Percentiles rank a stretch among this genome's conserved stretches.
Conservation (phyloP, 2,329 filamentous ascomycete species). For the Pseudogymnoascus verrucosus region DNA sequence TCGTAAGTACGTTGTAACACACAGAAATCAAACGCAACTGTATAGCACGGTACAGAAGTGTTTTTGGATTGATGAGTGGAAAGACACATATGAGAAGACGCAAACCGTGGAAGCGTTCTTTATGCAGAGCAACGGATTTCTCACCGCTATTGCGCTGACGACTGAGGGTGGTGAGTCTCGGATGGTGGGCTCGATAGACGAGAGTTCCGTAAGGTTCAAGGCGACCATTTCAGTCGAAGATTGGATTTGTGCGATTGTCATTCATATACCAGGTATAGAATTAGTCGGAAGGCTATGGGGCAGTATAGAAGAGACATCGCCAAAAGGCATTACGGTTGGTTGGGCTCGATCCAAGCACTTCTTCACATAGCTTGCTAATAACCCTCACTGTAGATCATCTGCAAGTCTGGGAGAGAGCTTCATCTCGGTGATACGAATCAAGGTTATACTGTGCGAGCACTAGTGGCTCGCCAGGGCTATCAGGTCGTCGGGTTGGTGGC, state of each 20-base stretch:
- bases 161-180: neutral
- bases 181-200: neutral
- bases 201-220: neutral
- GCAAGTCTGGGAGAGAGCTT: conserved; percentile 3
- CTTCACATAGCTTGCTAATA: neutral
- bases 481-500: conserved; percentile 4
- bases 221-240: neutral
- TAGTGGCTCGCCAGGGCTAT: neutral
- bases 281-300: neutral
- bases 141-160: neutral
- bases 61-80: neutral
- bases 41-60: neutral
- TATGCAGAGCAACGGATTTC: neutral
- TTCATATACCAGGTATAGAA: conserved; percentile 9
- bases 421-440: conserved; percentile 7
- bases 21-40: neutral
- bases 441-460: conserved; percentile 1
- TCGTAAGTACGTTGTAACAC: neutral
- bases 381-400: neutral
- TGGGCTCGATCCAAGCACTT: no score
- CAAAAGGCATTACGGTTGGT: conserved; percentile 6
- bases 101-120: neutral
- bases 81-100: neutral
- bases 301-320: neutral
- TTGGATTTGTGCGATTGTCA: conserved; percentile 9